Evolutionary conservation across 768 basidiomycete genomes (phyloP).

Genomic region (Podaxis rugospora): DNA sequence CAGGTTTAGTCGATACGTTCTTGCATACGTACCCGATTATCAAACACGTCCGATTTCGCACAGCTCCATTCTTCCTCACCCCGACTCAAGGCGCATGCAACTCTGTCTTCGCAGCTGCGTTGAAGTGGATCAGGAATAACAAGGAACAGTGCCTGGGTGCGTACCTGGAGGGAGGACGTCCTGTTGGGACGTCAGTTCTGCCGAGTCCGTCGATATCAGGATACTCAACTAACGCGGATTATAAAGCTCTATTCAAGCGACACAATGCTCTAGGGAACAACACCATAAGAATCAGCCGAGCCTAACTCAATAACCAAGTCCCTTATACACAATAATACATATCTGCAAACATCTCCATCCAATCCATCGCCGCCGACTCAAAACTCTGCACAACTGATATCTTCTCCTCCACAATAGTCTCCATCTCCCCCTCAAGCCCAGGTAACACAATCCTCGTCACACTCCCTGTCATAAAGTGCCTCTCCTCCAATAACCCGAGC

Average conservation of each 20-base stretch:
- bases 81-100: slow-evolving; percentile 22
- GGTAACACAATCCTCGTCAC: background rate
- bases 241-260: background rate
- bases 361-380: background rate
- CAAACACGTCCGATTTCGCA: slow-evolving; percentile 16
- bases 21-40: slow-evolving; percentile 16
- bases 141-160: slow-evolving; percentile 19
- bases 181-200: slow-evolving; percentile 15
- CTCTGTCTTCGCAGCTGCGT: slow-evolving; percentile 25
- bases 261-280: background rate
- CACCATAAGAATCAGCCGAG: background rate
- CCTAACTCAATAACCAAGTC: background rate
- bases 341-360: background rate
- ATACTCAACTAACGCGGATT: background rate
- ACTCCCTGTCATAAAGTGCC: background rate
- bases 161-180: slow-evolving; percentile 19
- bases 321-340: no score
- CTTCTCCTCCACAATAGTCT: background rate
- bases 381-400: background rate
- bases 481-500: background rate
- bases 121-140: slow-evolving; percentile 17
- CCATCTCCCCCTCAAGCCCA: background rate
- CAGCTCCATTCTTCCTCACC: slow-evolving; percentile 16
- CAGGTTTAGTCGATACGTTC: slow-evolving; percentile 27
- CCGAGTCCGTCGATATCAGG: background rate